Evolutionary conservation across 75 land plant genomes (phyloP), one percentile per base, ranked within the genome.

Genomic region (Gnetum montanum): DNA sequence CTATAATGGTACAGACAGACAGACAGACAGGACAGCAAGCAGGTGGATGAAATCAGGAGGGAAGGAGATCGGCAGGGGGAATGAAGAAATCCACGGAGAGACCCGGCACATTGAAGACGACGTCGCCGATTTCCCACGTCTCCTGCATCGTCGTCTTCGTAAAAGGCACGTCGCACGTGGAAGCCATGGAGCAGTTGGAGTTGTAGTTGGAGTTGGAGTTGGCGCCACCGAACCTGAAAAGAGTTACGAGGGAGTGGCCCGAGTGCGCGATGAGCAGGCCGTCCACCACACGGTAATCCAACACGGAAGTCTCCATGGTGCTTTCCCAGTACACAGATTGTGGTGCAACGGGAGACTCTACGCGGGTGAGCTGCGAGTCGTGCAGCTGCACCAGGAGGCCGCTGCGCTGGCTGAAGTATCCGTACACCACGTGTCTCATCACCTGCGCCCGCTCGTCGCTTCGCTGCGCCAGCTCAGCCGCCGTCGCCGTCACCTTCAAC

Each of bases 11-110:
- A n/a, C n/a, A n/a, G n/a, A n/a, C n/a, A n/a, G n/a, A n/a, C n/a
- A n/a, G n/a, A n/a, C n/a, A n/a, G n/a, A n/a, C n/a, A n/a, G n/a
- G n/a, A n/a, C n/a, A n/a, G n/a, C n/a, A n/a, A n/a, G n/a, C n/a
- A n/a, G n/a, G n/a, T n/a, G n/a, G n/a, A n/a, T n/a, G n/a, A n/a
- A n/a, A n/a, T n/a, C n/a, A n/a, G n/a, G n/a, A n/a, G n/a, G n/a
- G n/a, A n/a, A n/a, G n/a, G n/a, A n/a, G n/a, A n/a, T 81, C 85
- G 30, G 89, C 71, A 4, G 89, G 89, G 20, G 89, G 85, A 11
- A 81, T 73, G 61, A 85, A 85, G 48, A 36, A 62, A 25, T 85
- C 89, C 8, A 60, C 28, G 31, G 85, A 81, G 4, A 85, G 65
- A 2, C 89, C 89, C 2, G 71, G 81, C n/a, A 85, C 89, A 43